phyloP scores from a whole-genome alignment of 73 alveolate species.

The Paramecium bursaria region DNA sequence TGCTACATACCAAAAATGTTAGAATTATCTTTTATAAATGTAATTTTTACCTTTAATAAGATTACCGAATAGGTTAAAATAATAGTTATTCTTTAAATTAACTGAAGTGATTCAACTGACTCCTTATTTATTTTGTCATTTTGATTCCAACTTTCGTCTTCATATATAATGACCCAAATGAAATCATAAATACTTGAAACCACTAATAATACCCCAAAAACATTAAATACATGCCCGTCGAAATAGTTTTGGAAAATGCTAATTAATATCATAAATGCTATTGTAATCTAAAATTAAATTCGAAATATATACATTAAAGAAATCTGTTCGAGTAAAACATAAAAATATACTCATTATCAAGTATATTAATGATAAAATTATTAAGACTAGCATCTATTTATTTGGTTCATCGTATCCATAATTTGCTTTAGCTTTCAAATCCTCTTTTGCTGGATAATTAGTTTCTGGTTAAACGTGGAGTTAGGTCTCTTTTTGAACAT shows the following conservation, averaged over 20 bases:
- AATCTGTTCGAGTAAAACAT: slow-evolving; percentile 31
- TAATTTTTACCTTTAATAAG: slow-evolving; percentile 15
- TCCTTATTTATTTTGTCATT: neutral
- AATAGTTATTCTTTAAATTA: slow-evolving; percentile 15
- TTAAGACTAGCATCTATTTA: slow-evolving; percentile 30
- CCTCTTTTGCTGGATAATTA: slow-evolving; percentile 51
- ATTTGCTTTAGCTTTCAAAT: slow-evolving; percentile 22
- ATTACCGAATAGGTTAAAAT: neutral
- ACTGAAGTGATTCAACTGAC: neutral
- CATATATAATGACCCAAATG: slow-evolving; percentile 1
- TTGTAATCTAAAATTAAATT: no score
- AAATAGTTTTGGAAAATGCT: slow-evolving; percentile 4
- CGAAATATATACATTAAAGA: no score
- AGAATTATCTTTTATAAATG: no score
- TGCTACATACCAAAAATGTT: slow-evolving; percentile 14
- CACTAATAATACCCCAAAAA: slow-evolving; percentile 5
- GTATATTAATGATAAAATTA: neutral
- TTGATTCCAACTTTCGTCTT: slow-evolving; percentile 33
- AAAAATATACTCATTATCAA: neutral
- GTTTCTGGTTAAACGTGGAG: slow-evolving; percentile 2
- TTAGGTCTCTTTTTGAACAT: slow-evolving; percentile 7
- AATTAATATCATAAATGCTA: neutral
- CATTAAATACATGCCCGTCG: slow-evolving; percentile 15
- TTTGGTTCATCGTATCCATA: slow-evolving; percentile 41
- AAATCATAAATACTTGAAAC: neutral